phyloP scores from a whole-genome alignment of 352 stramenopile species.

The Phytophthora vignae region DNA sequence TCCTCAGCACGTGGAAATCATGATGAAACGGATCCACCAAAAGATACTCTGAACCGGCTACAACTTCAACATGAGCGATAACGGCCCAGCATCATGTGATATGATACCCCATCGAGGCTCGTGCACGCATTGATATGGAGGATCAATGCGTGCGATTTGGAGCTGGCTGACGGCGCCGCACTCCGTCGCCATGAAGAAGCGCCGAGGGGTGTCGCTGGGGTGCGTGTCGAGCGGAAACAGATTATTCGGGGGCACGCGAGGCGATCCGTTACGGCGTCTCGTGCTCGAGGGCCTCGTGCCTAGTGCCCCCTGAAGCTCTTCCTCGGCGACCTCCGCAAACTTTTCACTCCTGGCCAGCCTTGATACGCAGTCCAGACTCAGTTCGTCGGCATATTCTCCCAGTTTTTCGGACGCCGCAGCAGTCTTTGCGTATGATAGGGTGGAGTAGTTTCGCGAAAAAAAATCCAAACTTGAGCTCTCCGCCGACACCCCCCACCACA shows the following conservation, averaged over 20 bases:
- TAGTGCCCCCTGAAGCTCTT: slow-evolving; percentile 4
- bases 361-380: too few relatives aligned
- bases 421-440: neutral
- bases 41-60: slow-evolving; percentile 33
- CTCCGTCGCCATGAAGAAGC: slow-evolving; percentile 19
- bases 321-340: slow-evolving; percentile 1
- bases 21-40: slow-evolving; percentile 24
- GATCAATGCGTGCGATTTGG: slow-evolving; percentile 16
- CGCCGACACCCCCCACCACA: neutral
- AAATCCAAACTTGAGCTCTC: neutral
- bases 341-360: neutral
- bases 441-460: slow-evolving; percentile 7
- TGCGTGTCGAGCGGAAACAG: slow-evolving; percentile 26
- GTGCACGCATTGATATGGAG: neutral
- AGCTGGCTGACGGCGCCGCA: slow-evolving; percentile 8
- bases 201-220: slow-evolving; percentile 12
- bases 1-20: too few relatives aligned
- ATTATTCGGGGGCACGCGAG: slow-evolving; percentile 39
- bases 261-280: slow-evolving; percentile 25
- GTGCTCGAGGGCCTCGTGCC: slow-evolving; percentile 1
- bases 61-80: slow-evolving; percentile 40
- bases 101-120: too few relatives aligned
- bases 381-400: neutral
- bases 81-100: neutral
- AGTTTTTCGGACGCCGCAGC: neutral